phyloP scores from a whole-genome alignment of 2,329 filamentous ascomycete genomes.

The Clonostachys rosea region DNA sequence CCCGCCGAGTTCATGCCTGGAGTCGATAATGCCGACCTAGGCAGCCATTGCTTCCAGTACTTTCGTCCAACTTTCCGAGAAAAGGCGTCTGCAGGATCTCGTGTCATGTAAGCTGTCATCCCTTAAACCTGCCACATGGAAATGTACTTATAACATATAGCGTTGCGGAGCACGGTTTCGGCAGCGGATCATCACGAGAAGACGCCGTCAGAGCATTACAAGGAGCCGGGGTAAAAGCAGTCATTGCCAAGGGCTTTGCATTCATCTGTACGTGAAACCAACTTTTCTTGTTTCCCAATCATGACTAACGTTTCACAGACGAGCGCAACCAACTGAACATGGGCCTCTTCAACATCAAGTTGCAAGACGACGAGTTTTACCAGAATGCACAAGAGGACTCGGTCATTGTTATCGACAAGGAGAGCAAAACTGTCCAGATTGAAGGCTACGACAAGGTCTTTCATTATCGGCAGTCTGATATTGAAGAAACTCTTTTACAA shows the following conservation, averaged over 20 bases:
- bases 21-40: constrained; percentile 10
- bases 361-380: constrained; percentile 6
- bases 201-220: constrained; percentile 8
- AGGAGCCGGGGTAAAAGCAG: constrained; percentile 5
- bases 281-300: too few relatives aligned
- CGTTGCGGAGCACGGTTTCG: constrained; percentile 4
- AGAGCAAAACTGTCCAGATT: constrained; percentile 4
- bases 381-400: constrained; percentile 6
- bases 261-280: constrained; percentile 6
- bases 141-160: background rate
- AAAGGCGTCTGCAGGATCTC: constrained; percentile 4
- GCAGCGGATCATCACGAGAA: constrained; percentile 6
- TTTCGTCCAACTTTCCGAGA: constrained; percentile 8
- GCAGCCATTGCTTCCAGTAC: constrained; percentile 11
- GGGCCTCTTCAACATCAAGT: constrained; percentile 7
- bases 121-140: background rate
- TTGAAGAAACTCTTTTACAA: constrained; percentile 7
- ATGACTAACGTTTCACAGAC: constrained; percentile 1
- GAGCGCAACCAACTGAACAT: constrained; percentile 9
- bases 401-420: constrained; percentile 6
- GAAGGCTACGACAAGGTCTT: constrained; percentile 2
- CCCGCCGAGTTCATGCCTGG: constrained; percentile 9
- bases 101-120: constrained; percentile 3
- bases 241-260: constrained; percentile 9
- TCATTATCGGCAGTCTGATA: constrained; percentile 4